phyloP scores from a whole-genome alignment of 1,284 basidiomycete species.

The Ganoderma leucocontextum region DNA sequence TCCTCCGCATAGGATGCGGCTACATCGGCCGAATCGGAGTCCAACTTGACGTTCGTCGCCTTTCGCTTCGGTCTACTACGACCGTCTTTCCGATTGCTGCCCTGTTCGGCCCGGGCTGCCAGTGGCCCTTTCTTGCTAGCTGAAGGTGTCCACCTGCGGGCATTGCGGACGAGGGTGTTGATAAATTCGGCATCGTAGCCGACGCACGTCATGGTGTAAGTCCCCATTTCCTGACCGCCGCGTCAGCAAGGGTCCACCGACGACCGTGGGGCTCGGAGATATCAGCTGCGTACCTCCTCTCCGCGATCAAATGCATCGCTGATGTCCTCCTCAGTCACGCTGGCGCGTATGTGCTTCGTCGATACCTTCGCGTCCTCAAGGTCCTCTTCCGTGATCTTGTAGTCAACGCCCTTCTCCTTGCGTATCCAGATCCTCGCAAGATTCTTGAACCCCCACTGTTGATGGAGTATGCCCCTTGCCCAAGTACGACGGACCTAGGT shows the following conservation, averaged over 20 bases:
- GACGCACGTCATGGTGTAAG: constrained; percentile 8
- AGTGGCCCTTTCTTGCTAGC: too few relatives aligned
- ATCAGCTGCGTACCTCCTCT: constrained; percentile 7
- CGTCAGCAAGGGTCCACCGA: background rate
- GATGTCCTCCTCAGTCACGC: constrained; percentile 10
- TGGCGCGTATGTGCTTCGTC: background rate
- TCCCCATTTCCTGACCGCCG: constrained; percentile 9
- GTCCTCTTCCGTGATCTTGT: constrained; percentile 7
- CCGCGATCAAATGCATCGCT: constrained; percentile 8
- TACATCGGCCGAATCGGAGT: too few relatives aligned
- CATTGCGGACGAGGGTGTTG: too few relatives aligned
- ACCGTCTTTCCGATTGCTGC: too few relatives aligned
- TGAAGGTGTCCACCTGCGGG: too few relatives aligned
- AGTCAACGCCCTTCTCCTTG: background rate
- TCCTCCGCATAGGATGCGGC: too few relatives aligned
- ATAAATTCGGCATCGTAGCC: constrained; percentile 13
- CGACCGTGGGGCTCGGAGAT: background rate
- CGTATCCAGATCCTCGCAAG: constrained; percentile 3
- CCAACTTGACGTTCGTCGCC: too few relatives aligned
- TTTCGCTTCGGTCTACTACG: too few relatives aligned
- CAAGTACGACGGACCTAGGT: constrained; percentile 9
- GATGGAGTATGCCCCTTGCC: background rate
- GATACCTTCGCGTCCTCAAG: background rate
- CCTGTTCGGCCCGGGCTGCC: too few relatives aligned
- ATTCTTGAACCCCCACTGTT: constrained; percentile 4